phyloP scores from a whole-genome alignment of 257 asterid species.

The Solanum microdontum region DNA sequence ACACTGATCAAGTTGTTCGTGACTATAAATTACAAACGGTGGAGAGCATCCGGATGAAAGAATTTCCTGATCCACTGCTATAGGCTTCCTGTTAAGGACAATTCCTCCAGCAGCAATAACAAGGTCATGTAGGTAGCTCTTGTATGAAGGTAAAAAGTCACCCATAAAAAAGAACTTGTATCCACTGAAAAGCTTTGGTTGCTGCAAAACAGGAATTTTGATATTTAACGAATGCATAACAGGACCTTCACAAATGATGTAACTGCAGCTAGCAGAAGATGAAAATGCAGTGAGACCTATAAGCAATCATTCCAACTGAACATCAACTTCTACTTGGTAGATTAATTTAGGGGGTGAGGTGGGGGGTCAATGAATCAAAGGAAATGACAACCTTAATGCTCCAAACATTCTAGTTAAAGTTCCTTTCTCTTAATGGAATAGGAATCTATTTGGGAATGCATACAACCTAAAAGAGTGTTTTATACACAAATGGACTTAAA shows the following conservation, averaged over 20 bases:
- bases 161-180: constrained; percentile 57
- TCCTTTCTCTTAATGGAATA: neutral
- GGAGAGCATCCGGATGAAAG: constrained; percentile 7
- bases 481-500: neutral
- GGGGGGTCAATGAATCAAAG: neutral
- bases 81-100: constrained; percentile 67
- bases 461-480: neutral
- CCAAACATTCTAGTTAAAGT: neutral
- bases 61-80: constrained; percentile 23
- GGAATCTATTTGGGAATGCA: neutral
- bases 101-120: constrained; percentile 81
- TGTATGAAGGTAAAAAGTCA: constrained; percentile 55
- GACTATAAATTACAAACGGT: constrained; percentile 45
- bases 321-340: neutral
- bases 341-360: neutral
- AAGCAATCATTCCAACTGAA: neutral
- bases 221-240: neutral
- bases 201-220: constrained; percentile 32
- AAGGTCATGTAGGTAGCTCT: constrained; percentile 67
- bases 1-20: constrained; percentile 44
- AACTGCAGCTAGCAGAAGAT: neutral
- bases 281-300: neutral
- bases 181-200: constrained; percentile 68
- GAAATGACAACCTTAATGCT: neutral
- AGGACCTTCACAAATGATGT: neutral